Base-by-base conservation (phyloP, 2,329 filamentous ascomycete genomes). In the Phyllosticta paracitricarpa region DNA sequence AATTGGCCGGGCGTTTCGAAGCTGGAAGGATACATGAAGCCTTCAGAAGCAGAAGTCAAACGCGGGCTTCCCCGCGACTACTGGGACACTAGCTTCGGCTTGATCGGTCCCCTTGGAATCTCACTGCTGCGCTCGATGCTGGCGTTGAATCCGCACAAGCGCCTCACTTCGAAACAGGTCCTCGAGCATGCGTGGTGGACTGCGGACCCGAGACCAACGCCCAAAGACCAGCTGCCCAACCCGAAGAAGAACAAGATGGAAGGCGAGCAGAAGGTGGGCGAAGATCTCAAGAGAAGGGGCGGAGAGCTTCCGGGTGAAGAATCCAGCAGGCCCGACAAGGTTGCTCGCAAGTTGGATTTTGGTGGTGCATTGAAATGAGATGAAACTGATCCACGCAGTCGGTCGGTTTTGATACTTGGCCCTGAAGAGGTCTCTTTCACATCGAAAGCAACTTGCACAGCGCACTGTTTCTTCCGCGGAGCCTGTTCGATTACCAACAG, bases 1-100 rank as follows among this genome's bases (percentile, higher is more conserved):
- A 93, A 91, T 72, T 99, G 94, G 94, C 92, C 94, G 0, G 93
- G 93, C 28, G 92, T 99, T 7, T 86, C 86, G 4, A 85, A 85
- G 65, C 79, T 99, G 10, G 85, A 86, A 14, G 87, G 87, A 63
- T 99, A 94, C 75, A 84, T 91, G n/a, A 82, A 88, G 1, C 82
- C 87, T 1, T 82, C 84, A 64, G 69, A 83, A 61, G 55, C 28
- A 22, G 81, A 85, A 64, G 65, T 76, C 78, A 84, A 67, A 67
- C 90, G 74, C 22, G 54, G 58, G 51, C 61, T 54, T 64, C 84
- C 84, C 1, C 82, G 83, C 64, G 85, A 89, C 61, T 87, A 88
- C 70, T 97, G 90, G 79, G 80, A 88, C 70, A 78, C 80, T 59
- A 84, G 85, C 64, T 97, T 99, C 70, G 86, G 89, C 61, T 88